Base-by-base conservation (phyloP, 192 early-diverging fungal species). In the Coemansia sp. region DNA sequence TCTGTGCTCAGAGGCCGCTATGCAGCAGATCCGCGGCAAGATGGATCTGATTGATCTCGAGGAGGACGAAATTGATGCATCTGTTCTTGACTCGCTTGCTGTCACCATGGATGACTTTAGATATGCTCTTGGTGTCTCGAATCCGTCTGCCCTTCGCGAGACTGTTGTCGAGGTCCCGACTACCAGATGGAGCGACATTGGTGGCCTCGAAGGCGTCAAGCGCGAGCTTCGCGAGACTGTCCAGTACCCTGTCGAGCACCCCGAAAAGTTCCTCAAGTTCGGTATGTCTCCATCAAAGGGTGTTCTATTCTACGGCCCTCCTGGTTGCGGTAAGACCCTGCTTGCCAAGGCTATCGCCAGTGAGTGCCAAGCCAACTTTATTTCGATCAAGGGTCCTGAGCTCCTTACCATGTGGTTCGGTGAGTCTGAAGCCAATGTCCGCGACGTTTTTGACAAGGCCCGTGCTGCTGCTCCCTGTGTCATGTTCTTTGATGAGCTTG, bases 401-500 rank as follows among this genome's bases (percentile, higher is more conserved):
- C 82, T 99, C 52, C 85, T 99, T 55, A 98, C 94, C 53, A 99
- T 98, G 96, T 99, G 94, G 94, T 96, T 99, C 67, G 96, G 96
- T 78, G 96, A 99, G 77, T 96, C 94, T 9, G 96, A 99, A 73
- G 94, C 95, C 59, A 98, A 98, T 65, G 96, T 98, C 40, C 94
- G 96, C 53, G 93, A 98, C 75, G 95, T 99, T 38, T 99, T 99
- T 83, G 95, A 98, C 82, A 95, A 96, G 84, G 96, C 95, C 15
- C 88, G 95, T 58, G 92, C 95, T 4, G 95, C 95, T 27, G 90
- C 95, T 11, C 96, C 96, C 27, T 99, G 96, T 78, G 96, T 99
- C 25, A 94, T 99, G 93, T 99, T 99, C 92, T 99, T 99, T 86
- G 96, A 99, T 60, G 96, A 99, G 82, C 78, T 99, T 67, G 96